Percentiles rank a stretch among this genome's conserved stretches.
These are phyloP conservation scores for Metschnikowia continentalis DNA, from an alignment of 805 yeast species.

Conservation along the genomic window DNA sequence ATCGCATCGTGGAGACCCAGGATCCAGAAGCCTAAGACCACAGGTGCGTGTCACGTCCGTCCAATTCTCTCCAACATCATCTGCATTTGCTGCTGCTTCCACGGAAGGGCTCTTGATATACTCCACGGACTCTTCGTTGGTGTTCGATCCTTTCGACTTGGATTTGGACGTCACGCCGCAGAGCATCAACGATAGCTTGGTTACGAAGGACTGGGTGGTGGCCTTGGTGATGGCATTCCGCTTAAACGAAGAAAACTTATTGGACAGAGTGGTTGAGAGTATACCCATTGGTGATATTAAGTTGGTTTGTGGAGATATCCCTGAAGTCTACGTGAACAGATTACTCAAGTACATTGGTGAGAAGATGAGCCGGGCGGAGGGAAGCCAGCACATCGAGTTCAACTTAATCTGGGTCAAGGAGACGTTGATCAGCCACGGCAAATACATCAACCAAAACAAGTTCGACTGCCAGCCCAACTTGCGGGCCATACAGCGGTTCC, in stretches of 20 bases:
- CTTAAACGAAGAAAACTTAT: slow-evolving; percentile 73
- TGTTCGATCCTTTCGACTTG: slow-evolving; percentile 92
- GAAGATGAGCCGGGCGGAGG: slow-evolving; percentile 47
- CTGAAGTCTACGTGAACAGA: slow-evolving; percentile 69
- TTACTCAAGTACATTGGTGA: slow-evolving; percentile 64
- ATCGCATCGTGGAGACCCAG: slow-evolving; percentile 69
- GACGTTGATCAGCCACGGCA: slow-evolving; percentile 70
- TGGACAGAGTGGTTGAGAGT: slow-evolving; percentile 68
- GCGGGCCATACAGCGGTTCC: slow-evolving; percentile 70
- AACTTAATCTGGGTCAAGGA: slow-evolving; percentile 76
- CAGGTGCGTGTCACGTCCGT: slow-evolving; percentile 78
- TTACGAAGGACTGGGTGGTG: slow-evolving; percentile 58
- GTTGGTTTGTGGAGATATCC: slow-evolving; percentile 65
- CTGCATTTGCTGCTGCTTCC: slow-evolving; percentile 89
- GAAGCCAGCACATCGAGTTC: slow-evolving; percentile 81
- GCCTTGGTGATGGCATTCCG: slow-evolving; percentile 93
- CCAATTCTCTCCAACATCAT: slow-evolving; percentile 83
- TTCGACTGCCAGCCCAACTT: slow-evolving; percentile 60
- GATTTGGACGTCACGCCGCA: slow-evolving; percentile 90
- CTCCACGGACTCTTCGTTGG: slow-evolving; percentile 67
- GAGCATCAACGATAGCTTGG: slow-evolving; percentile 56
- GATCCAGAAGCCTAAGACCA: slow-evolving; percentile 71
- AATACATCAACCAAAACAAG: slow-evolving; percentile 58
- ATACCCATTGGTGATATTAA: slow-evolving; percentile 69
- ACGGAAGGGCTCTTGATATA: slow-evolving; percentile 88